These are phyloP conservation scores for Roridomyces roridus DNA, from an alignment of 768 basidiomycete genomes.

Conservation along the genomic window DNA sequence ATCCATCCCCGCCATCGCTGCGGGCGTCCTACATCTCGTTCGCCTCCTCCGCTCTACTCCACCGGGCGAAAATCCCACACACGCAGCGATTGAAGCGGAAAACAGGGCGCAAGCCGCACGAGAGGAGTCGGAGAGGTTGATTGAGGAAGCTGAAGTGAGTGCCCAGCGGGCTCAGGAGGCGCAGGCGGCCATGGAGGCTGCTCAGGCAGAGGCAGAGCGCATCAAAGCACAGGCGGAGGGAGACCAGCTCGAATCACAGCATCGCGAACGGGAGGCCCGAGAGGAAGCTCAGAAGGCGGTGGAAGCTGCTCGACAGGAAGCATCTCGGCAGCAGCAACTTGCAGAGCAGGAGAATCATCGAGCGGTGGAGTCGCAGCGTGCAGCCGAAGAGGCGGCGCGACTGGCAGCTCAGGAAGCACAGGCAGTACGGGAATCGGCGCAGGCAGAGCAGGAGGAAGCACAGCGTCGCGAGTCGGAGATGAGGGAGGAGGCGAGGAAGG, in stretches of 20 bases:
- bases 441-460: not conserved
- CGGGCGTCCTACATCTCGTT: not conserved
- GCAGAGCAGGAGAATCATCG: slow-evolving; percentile 24
- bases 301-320: slow-evolving; percentile 25
- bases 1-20: not conserved
- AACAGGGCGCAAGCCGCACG: not conserved
- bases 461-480: not conserved
- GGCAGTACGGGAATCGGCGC: not conserved
- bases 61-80: not conserved
- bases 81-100: too few species aligned
- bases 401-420: too few species aligned
- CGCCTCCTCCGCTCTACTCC: not conserved
- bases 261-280: not conserved
- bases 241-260: not conserved
- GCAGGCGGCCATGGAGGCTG: not conserved
- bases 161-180: not conserved
- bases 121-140: not conserved
- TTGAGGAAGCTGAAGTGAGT: not conserved
- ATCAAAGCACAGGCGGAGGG: not conserved
- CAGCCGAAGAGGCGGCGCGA: not conserved
- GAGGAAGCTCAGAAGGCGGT: slow-evolving; percentile 5
- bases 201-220: not conserved
- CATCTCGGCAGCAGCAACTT: too few species aligned
- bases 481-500: slow-evolving; percentile 3
- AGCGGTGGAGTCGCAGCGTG: not conserved